Conservation (phyloP, 768 basidiomycete species). For the Serendipita sp. region DNA sequence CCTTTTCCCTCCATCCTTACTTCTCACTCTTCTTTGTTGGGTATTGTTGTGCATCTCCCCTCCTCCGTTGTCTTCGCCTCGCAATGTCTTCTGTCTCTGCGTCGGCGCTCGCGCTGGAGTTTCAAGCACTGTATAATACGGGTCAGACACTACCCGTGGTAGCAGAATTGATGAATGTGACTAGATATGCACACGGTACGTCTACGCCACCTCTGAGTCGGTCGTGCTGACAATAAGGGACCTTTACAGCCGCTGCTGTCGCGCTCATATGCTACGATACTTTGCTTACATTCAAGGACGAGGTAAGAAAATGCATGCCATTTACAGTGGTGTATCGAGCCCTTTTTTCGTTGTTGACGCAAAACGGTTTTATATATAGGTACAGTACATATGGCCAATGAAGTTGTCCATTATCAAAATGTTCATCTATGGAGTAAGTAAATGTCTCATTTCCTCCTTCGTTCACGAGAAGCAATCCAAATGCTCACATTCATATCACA, state of each 20-base stretch:
- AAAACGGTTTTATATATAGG: neutral
- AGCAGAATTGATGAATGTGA: no score
- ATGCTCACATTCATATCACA: neutral
- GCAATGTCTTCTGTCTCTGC: no score
- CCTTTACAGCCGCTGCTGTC: neutral
- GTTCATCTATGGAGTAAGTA: neutral
- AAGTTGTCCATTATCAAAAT: neutral
- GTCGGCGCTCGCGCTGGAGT: no score
- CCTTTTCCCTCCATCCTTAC: no score
- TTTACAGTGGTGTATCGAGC: neutral
- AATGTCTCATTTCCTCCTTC: neutral
- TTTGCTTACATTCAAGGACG: neutral
- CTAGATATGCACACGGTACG: no score
- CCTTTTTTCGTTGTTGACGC: neutral
- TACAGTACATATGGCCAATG: neutral
- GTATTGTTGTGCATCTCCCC: no score
- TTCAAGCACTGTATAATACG: no score
- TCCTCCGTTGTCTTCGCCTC: no score
- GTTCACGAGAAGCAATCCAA: neutral
- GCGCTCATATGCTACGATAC: neutral
- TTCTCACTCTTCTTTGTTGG: no score
- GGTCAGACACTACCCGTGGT: no score
- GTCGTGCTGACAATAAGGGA: neutral
- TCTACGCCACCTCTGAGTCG: no score
- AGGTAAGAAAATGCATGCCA: neutral